Evolutionary conservation across 176 grass and related monocot species (phyloP), one percentile per base, ranked within the genome.

Genomic region (Carex littledalei): DNA sequence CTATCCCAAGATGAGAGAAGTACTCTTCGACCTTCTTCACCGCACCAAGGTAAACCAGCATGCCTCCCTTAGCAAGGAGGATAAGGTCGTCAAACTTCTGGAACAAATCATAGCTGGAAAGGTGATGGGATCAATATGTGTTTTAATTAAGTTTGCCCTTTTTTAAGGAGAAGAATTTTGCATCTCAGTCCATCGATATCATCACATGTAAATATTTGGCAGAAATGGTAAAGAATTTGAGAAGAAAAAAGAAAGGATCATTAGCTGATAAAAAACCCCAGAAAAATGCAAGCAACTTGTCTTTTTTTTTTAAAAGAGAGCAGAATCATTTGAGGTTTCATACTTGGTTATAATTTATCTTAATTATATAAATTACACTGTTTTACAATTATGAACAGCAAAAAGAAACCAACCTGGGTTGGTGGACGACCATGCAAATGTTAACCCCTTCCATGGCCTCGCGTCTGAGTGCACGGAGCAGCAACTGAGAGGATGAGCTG

Each of bases 361-460:
- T 17, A 12, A 20, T 39, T 62, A 66, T 22, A 37, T 78, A 64
- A 75, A 63, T 55, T 50, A 50, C 5, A 6, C 14, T 35, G 14
- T 67, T 32, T 60, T 86, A 72, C 17, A 72, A 43, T 43, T 20
- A 21, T 72, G 18, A 21, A 41, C 32, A 43, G 37, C 18, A 69
- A 56, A 37, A 9, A 72, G 78, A 41, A 43, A 82, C 59, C 57
- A 90, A 97, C 94, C 94, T 97, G 57, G 94, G 94, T 82, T 97
- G 94, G 87, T 97, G 94, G 87, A 97, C 92, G 31, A 97, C 94
- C 92, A 94, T 90, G 47, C 85, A 94, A 57, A 97, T 91, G 81
- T 97, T 97, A 47, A 97, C 94, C 41, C 94, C 92, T 84, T 97
- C 94, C 26, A 97, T 71, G 80, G 94, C 94, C 79, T 97, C 94